Conservation (phyloP, 805 yeast genomes). For the Metschnikowia reukaufii region DNA sequence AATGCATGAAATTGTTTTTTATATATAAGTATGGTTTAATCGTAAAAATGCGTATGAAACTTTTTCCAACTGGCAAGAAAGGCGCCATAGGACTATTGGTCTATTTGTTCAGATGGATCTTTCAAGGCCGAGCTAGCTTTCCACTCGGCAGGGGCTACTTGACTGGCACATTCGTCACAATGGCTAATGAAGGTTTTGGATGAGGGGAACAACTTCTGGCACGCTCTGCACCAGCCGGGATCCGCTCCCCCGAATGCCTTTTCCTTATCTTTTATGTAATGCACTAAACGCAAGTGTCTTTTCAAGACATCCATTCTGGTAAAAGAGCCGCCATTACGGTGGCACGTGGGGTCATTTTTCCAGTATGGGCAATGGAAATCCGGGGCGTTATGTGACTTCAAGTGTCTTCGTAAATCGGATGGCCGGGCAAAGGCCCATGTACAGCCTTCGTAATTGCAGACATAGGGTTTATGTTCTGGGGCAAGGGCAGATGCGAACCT, state of each 20-base stretch:
- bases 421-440: constrained; percentile 70
- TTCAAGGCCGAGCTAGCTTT: constrained; percentile 1
- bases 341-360: constrained; percentile 68
- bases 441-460: constrained; percentile 47
- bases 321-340: constrained; percentile 74
- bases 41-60: constrained; percentile 4
- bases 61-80: no score
- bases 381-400: constrained; percentile 65
- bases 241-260: constrained; percentile 35
- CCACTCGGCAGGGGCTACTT: constrained; percentile 12
- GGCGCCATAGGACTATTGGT: no score
- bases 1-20: background rate
- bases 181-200: constrained; percentile 63
- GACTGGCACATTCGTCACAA: constrained; percentile 58
- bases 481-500: background rate
- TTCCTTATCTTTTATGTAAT: constrained; percentile 53
- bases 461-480: constrained; percentile 31
- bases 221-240: constrained; percentile 67
- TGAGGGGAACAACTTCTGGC: constrained; percentile 55
- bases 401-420: constrained; percentile 67
- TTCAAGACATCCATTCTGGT: constrained; percentile 72
- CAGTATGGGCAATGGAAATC: constrained; percentile 72
- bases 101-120: background rate
- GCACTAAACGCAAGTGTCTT: constrained; percentile 69
- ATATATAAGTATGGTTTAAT: background rate